These are phyloP conservation scores for Phytophthora parvispora DNA, from an alignment of 352 stramenopile species.

Conservation along the genomic window DNA sequence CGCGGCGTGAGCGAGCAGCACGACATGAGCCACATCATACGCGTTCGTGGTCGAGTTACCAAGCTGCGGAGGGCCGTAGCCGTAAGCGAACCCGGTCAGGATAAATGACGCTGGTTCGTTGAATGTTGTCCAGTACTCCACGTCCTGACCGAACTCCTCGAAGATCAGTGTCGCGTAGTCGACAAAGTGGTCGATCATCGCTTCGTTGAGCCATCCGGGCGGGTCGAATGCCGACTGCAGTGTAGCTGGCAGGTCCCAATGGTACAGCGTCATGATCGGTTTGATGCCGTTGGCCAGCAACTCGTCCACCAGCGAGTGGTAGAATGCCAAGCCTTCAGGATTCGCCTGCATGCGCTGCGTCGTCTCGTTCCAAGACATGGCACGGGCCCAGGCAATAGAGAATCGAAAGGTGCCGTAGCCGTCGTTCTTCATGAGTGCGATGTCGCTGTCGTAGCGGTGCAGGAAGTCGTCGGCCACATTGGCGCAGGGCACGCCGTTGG, in stretches of 20 bases:
- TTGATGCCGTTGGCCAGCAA: constrained; percentile 83
- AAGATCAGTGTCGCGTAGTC: constrained; percentile 94
- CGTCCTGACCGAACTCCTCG: constrained; percentile 89
- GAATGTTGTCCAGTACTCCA: constrained; percentile 95
- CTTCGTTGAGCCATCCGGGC: constrained; percentile 74
- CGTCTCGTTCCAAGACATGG: constrained; percentile 82
- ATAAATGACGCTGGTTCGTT: constrained; percentile 93
- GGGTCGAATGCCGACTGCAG: constrained; percentile 85
- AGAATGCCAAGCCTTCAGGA: constrained; percentile 93
- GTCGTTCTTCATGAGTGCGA: constrained; percentile 92
- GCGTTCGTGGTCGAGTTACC: constrained; percentile 52
- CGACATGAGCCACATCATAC: constrained; percentile 79
- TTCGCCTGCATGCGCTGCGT: constrained; percentile 68
- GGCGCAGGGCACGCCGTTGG: constrained; percentile 76
- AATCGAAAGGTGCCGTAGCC: constrained; percentile 93
- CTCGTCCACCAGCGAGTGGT: constrained; percentile 91
- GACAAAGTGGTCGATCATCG: constrained; percentile 71
- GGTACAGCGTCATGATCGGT: constrained; percentile 95
- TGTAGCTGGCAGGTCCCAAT: constrained; percentile 95
- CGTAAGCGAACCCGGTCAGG: constrained; percentile 89
- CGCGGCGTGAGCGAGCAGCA: constrained; percentile 92
- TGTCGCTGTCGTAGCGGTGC: constrained; percentile 90
- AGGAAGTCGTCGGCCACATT: constrained; percentile 96
- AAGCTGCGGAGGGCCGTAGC: constrained; percentile 48
- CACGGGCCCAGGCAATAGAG: constrained; percentile 91